phyloP scores from a whole-genome alignment of 2,329 filamentous ascomycete species.

The Monosporascus sp. region DNA sequence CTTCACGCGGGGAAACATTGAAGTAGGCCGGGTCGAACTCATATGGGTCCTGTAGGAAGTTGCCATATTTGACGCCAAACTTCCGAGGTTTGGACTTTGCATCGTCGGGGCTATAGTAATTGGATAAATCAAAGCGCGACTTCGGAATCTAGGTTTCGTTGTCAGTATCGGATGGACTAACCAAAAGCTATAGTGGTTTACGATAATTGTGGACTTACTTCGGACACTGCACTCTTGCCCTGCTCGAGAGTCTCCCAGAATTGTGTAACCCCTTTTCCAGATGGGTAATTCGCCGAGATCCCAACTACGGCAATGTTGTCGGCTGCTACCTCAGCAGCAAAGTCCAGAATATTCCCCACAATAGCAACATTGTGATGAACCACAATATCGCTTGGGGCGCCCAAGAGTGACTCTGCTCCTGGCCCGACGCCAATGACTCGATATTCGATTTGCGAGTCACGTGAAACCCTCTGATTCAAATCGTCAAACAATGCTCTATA shows the following conservation, averaged over 20 bases:
- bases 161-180: no score
- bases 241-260: conserved; percentile 10
- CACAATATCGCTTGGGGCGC: not conserved
- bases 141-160: conserved; percentile 5
- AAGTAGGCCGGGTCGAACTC: conserved; percentile 13
- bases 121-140: conserved; percentile 6
- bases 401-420: not conserved
- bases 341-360: not conserved
- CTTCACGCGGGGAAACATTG: conserved; percentile 13
- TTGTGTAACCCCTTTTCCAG: conserved; percentile 2
- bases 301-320: conserved; percentile 12
- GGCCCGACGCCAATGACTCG: not conserved
- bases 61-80: conserved; percentile 3
- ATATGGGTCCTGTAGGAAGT: conserved; percentile 11
- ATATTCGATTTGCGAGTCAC: not conserved
- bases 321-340: not conserved
- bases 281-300: conserved; percentile 7
- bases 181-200: not conserved
- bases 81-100: not conserved
- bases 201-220: conserved; percentile 4
- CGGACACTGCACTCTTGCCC: conserved; percentile 3
- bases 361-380: not conserved
- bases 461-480: not conserved
- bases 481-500: not conserved
- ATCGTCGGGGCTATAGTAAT: not conserved